Evolutionary conservation across 352 stramenopile species (phyloP).

Genomic region (Globisporangium spiculum): DNA sequence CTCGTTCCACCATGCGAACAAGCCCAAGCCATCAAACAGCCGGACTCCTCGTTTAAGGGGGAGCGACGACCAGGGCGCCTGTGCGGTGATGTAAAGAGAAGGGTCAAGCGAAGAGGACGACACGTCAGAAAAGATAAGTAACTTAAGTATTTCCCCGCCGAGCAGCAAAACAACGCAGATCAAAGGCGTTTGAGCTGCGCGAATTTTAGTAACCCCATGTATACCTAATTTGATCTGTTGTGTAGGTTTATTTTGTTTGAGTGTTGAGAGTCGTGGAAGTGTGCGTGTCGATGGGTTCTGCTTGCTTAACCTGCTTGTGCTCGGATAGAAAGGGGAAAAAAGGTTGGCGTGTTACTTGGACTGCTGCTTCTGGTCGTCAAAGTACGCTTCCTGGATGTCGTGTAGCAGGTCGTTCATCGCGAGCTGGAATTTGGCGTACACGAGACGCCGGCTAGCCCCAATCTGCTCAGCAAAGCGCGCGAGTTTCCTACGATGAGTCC

Average conservation of each 20-base stretch:
- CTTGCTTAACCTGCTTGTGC: conserved; percentile 7
- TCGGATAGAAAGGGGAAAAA: no score
- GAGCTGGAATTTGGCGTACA: conserved; percentile 71
- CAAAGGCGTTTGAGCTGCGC: not conserved
- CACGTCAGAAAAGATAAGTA: conserved; percentile 15
- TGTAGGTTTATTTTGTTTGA: not conserved
- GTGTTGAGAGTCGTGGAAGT: not conserved
- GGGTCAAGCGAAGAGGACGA: not conserved
- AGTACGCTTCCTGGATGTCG: conserved; percentile 66
- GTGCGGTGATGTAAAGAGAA: conserved; percentile 52
- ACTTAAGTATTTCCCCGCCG: conserved; percentile 16
- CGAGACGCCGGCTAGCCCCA: conserved; percentile 38
- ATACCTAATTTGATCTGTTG: not conserved
- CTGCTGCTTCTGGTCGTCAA: conserved; percentile 44
- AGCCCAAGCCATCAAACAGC: conserved; percentile 21
- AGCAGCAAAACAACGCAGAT: not conserved
- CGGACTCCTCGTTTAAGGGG: conserved; percentile 26
- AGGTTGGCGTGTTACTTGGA: conserved; percentile 26
- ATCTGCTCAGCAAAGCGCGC: conserved; percentile 77
- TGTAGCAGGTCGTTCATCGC: conserved; percentile 73
- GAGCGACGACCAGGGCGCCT: conserved; percentile 51
- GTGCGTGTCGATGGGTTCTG: not conserved
- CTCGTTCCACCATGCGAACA: conserved; percentile 52
- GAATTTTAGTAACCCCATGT: not conserved
- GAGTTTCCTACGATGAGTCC: conserved; percentile 51